These are phyloP conservation scores for Aspergillus sp. DNA, from an alignment of 2,329 filamentous ascomycete genomes.

Conservation along the genomic window DNA sequence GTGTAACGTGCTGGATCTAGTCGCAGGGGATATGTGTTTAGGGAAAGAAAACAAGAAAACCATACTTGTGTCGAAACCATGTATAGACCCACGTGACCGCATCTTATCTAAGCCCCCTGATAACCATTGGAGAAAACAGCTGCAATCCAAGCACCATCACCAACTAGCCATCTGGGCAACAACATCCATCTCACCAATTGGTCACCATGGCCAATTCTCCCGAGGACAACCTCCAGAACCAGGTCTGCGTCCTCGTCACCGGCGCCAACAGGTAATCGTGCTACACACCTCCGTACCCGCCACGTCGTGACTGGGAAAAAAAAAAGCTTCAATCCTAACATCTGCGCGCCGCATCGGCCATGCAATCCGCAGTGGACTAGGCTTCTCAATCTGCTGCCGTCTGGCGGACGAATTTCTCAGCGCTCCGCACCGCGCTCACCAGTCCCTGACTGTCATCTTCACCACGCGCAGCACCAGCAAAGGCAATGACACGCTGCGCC, in stretches of 20 bases:
- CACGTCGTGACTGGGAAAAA: neutral
- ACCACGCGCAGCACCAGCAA: conserved; percentile 77
- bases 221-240: conserved; percentile 15
- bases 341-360: neutral
- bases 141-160: too few relatives aligned
- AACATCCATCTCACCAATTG: neutral
- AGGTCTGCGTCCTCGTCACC: conserved; percentile 65
- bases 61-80: too few relatives aligned
- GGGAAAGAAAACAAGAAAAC: too few relatives aligned
- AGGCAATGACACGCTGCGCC: conserved; percentile 66
- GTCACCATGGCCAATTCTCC: neutral
- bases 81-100: too few relatives aligned
- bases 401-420: conserved; percentile 86
- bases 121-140: too few relatives aligned
- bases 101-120: too few relatives aligned
- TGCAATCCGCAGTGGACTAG: conserved; percentile 66
- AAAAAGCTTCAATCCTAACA: conserved; percentile 7
- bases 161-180: too few relatives aligned
- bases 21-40: too few relatives aligned
- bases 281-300: neutral
- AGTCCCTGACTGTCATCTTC: conserved; percentile 74
- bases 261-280: conserved; percentile 76
- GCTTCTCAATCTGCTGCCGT: conserved; percentile 77
- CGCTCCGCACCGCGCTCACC: conserved; percentile 57
- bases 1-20: too few relatives aligned